Conservation (phyloP, 495 filamentous ascomycete species). For the Penicillium robsamsonii region DNA sequence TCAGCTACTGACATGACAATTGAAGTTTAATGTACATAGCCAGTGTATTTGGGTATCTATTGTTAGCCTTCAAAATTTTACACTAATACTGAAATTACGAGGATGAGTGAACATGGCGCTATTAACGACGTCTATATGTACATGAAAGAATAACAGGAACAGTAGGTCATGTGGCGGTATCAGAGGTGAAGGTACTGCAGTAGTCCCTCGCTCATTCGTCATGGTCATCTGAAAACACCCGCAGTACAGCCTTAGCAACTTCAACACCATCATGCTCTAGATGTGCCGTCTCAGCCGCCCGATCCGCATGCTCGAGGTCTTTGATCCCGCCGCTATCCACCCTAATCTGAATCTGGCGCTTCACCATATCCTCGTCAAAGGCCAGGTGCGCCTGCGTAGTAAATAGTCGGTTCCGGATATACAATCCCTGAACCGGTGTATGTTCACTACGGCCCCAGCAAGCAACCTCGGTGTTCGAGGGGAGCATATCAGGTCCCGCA, state of each 20-base stretch:
- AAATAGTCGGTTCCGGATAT: slow-evolving; percentile 22
- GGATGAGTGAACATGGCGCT: no score
- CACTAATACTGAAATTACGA: no score
- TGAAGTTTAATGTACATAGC: no score
- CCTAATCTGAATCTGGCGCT: slow-evolving; percentile 24
- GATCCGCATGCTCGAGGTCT: slow-evolving; percentile 25
- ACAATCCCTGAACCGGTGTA: slow-evolving; percentile 22
- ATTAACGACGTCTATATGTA: no score
- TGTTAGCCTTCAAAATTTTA: no score
- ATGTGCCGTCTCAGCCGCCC: slow-evolving; percentile 24
- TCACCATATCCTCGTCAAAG: slow-evolving; percentile 28
- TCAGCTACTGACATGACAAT: no score
- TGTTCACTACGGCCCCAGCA: slow-evolving; percentile 25
- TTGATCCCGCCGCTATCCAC: slow-evolving; percentile 22
- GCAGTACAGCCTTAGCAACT: slow-evolving; percentile 24
- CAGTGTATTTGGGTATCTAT: no score
- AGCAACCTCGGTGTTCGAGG: slow-evolving; percentile 12
- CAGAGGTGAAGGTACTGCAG: no score
- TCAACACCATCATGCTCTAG: slow-evolving; percentile 25
- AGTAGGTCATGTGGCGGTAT: no score
- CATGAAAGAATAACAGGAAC: no score
- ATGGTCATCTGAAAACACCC: slow-evolving; percentile 20
- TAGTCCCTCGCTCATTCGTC: slow-evolving; percentile 2
- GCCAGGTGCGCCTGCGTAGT: slow-evolving; percentile 25
- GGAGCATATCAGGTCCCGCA: slow-evolving; percentile 11